Evolutionary conservation across 2,329 filamentous ascomycete genomes (phyloP), one percentile per base, ranked within the genome.

Genomic region (Zymoseptoria brevis): DNA sequence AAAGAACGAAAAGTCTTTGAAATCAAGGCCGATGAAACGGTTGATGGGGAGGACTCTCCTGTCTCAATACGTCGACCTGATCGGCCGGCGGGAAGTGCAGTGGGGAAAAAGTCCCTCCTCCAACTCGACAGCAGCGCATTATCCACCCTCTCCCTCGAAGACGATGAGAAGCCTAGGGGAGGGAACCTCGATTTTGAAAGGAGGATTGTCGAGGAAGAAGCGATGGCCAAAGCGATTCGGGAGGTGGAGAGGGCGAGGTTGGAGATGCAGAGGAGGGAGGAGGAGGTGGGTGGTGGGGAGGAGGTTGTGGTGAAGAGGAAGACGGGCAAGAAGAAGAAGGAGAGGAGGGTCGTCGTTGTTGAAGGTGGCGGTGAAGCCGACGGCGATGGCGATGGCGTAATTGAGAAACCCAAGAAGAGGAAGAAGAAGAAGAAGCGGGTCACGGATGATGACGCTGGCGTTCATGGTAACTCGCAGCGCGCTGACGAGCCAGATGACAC

Each of bases 41-140:
- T 81, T 2, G 77, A 73, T 7, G 67, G 72, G 8, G 73, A 72
- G 4, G 4, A 4, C 4, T 24, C 22, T 6, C 22, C 22, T 4
- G 22, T 24, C 22, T 24, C 22, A 24, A 24, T 4, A 24, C 22
- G 22, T 24, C 22, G 22, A 24, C 22, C 64, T n/a, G 65, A 62
- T 41, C 55, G 65, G 4, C 66, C 69, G 2, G 69, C 71, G 57
- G 66, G 71, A 8, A 67, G 73, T 41, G 53, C 63, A 1, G 65
- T 69, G 54, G 67, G 69, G 0, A 88, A 85, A 69, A 90, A 87
- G 62, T 80, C 80, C 4, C 77, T 96, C 1, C 81, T 99, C 1
- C 85, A 92, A 64, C 88, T 97, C 0, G 91, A 96, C 74, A 96
- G 91, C 41, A 93, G 89, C 64, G 87, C 86, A 50, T 83, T 99